Conservation (phyloP, 495 filamentous ascomycete species). For the Paragyromitra xinjiangensis region DNA sequence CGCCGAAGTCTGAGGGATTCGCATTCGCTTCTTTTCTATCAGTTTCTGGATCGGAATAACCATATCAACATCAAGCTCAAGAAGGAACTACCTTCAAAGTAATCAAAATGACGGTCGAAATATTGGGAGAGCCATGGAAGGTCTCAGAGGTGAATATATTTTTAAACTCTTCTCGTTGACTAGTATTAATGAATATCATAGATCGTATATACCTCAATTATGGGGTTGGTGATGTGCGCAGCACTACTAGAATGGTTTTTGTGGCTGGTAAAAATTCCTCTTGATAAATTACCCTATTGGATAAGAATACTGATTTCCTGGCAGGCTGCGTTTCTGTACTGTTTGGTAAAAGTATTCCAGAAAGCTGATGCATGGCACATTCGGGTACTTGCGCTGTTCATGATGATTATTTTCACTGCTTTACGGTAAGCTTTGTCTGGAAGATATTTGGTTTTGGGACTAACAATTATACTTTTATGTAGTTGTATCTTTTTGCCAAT, state of each 20-base stretch:
- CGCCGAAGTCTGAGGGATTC: slow-evolving; percentile 7
- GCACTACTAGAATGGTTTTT: slow-evolving; percentile 94
- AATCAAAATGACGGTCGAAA: slow-evolving; percentile 41
- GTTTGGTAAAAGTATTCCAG: slow-evolving; percentile 82
- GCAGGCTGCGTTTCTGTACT: slow-evolving; percentile 83
- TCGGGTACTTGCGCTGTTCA: slow-evolving; percentile 75
- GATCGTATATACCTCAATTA: slow-evolving; percentile 83
- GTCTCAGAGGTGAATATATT: slow-evolving; percentile 48
- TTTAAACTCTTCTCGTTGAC: neutral
- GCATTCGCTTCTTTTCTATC: slow-evolving; percentile 1
- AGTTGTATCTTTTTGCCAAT: slow-evolving; percentile 90
- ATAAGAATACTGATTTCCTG: slow-evolving; percentile 24
- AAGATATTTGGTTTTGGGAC: slow-evolving; percentile 1
- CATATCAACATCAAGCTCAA: slow-evolving; percentile 10
- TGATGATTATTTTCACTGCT: slow-evolving; percentile 75
- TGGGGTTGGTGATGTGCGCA: slow-evolving; percentile 82
- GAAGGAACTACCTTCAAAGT: slow-evolving; percentile 11
- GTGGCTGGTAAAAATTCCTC: slow-evolving; percentile 68
- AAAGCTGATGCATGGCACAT: slow-evolving; percentile 92
- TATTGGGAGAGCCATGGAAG: slow-evolving; percentile 52
- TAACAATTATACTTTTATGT: slow-evolving; percentile 25
- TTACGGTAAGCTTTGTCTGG: slow-evolving; percentile 69
- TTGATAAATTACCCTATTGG: neutral
- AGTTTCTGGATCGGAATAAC: neutral
- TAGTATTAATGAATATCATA: slow-evolving; percentile 58